Percentiles rank a stretch among this genome's conserved stretches.
Evolutionary conservation across 1,139 yeast species (phyloP).

Genomic region (Candida sanyaensis): DNA sequence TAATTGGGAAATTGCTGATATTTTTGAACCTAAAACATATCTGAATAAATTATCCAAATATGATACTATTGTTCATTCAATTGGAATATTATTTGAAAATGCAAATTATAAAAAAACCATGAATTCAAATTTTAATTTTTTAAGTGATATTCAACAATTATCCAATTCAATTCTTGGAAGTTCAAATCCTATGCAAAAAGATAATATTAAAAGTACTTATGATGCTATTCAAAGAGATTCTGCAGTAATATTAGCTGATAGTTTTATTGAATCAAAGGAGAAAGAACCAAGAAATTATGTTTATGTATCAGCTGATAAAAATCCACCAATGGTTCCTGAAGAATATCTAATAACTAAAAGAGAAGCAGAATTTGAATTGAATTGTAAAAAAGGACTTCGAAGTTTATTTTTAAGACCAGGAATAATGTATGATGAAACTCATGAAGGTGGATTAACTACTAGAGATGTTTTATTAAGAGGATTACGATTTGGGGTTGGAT

Average conservation of each 20-base stretch:
- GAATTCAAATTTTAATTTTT: constrained; percentile 40
- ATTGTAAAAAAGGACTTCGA: constrained; percentile 47
- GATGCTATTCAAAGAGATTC: constrained; percentile 69
- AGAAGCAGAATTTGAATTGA: constrained; percentile 67
- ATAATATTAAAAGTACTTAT: constrained; percentile 44
- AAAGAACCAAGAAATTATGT: constrained; percentile 52
- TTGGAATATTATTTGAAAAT: constrained; percentile 74
- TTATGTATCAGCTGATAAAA: constrained; percentile 78
- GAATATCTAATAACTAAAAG: constrained; percentile 77
- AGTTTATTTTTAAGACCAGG: constrained; percentile 77
- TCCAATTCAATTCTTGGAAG: constrained; percentile 36
- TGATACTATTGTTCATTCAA: constrained; percentile 76
- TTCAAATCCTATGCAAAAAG: constrained; percentile 54
- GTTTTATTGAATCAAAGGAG: constrained; percentile 35
- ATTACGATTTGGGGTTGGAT: constrained; percentile 37
- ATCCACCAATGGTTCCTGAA: constrained; percentile 64
- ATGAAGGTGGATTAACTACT: constrained; percentile 25
- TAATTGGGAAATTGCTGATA: constrained; percentile 68
- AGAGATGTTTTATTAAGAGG: constrained; percentile 30
- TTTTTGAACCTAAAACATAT: constrained; percentile 66
- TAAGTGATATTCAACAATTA: constrained; percentile 31
- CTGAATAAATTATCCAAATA: constrained; percentile 45
- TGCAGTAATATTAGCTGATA: constrained; percentile 65
- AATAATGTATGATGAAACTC: constrained; percentile 67
- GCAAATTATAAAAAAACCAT: constrained; percentile 61